A percentile compares a stretch with the other conserved stretches of the same genome.
These are phyloP conservation scores for Lecanicillium sp. DNA, from an alignment of 2,329 filamentous ascomycete species.

Conservation along the genomic window DNA sequence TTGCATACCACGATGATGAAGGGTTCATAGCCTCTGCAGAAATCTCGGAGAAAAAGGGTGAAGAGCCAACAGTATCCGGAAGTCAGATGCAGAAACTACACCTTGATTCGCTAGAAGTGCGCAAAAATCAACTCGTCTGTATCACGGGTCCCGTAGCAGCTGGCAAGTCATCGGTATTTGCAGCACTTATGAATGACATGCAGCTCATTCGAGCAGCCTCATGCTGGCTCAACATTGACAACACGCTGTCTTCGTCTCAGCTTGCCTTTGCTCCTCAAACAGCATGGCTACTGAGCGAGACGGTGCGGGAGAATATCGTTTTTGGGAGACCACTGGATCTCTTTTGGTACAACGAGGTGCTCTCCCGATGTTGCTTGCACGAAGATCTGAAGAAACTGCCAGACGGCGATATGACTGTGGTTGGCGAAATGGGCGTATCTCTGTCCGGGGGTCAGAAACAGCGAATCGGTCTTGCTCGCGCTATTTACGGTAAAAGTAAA, in stretches of 20 bases:
- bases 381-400: conserved; percentile 91
- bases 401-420: conserved; percentile 79
- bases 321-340: conserved; percentile 75
- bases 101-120: too few relatives aligned
- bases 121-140: too few relatives aligned
- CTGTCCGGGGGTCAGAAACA: conserved; percentile 95
- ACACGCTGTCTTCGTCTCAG: neutral
- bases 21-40: too few relatives aligned
- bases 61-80: too few relatives aligned
- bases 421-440: conserved; percentile 91
- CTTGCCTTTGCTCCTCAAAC: conserved; percentile 96
- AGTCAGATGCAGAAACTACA: too few relatives aligned
- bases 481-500: conserved; percentile 62
- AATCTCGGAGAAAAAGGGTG: too few relatives aligned
- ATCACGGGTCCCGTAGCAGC: conserved; percentile 15
- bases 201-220: conserved; percentile 11
- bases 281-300: conserved; percentile 94
- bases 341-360: conserved; percentile 75
- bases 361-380: conserved; percentile 73
- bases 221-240: conserved; percentile 11
- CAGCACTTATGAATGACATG: conserved; percentile 16
- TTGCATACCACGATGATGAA: conserved; percentile 14
- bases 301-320: conserved; percentile 78
- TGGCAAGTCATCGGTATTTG: conserved; percentile 16
- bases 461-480: conserved; percentile 83